A percentile compares a stretch with the other conserved stretches of the same genome.
phyloP scores from a whole-genome alignment of 1,139 yeast genomes.

The Dujonia santamariae region DNA sequence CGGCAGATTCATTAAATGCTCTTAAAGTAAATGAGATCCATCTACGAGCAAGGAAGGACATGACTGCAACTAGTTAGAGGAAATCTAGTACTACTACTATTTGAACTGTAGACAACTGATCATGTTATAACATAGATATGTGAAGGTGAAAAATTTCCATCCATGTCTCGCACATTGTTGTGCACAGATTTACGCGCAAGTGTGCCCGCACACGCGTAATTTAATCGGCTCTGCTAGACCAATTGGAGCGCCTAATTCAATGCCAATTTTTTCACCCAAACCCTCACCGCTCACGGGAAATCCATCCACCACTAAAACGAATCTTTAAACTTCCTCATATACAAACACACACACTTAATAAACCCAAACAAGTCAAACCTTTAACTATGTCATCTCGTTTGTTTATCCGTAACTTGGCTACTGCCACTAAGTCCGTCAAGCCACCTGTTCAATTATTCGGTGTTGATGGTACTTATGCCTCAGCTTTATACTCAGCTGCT shows the following conservation, averaged over 20 bases:
- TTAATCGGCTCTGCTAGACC: conserved; percentile 5
- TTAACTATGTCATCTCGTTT: conserved; percentile 57
- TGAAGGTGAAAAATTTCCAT: too few relatives aligned
- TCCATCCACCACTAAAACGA: not conserved
- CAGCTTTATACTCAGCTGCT: conserved; percentile 91
- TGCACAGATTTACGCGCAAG: too few relatives aligned
- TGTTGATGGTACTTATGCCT: conserved; percentile 94
- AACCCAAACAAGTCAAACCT: conserved; percentile 10
- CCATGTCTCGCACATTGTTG: too few relatives aligned
- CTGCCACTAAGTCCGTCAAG: conserved; percentile 59
- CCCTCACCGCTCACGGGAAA: conserved; percentile 1
- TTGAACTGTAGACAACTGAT: too few relatives aligned
- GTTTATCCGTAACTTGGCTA: conserved; percentile 69
- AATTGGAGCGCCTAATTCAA: conserved; percentile 6
- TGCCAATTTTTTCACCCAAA: conserved; percentile 1
- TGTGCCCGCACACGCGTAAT: conserved; percentile 4
- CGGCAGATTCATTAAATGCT: not conserved
- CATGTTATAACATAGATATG: too few relatives aligned
- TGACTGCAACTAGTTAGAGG: not conserved
- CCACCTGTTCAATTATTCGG: conserved; percentile 96
- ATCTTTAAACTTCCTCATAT: not conserved
- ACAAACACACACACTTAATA: not conserved
- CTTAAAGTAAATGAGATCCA: conserved; percentile 4
- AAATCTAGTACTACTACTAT: too few relatives aligned
- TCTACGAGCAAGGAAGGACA: conserved; percentile 4